phyloP scores from a whole-genome alignment of 306 rosid genomes.

The Malus asiatica region DNA sequence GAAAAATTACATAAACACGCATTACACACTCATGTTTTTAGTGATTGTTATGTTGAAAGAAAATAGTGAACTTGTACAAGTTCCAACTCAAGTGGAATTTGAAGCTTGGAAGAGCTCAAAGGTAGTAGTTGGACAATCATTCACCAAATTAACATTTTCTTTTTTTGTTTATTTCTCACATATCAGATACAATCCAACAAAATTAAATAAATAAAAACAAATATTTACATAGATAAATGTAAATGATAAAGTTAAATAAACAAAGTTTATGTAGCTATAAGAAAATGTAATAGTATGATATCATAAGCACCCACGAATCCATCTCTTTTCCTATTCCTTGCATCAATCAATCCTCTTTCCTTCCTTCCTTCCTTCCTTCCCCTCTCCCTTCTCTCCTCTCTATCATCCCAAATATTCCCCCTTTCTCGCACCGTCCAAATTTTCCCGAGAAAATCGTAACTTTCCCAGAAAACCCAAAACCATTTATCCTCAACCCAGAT shows the following conservation, averaged over 20 bases:
- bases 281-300: conserved; percentile 1
- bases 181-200: neutral
- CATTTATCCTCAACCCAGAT: conserved; percentile 32
- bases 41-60: neutral
- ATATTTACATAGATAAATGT: neutral
- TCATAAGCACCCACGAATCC: neutral
- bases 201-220: neutral
- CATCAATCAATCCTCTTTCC: conserved; percentile 23
- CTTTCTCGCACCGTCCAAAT: neutral
- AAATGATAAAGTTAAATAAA: neutral
- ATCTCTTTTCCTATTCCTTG: neutral
- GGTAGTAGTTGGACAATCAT: neutral
- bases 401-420: conserved; percentile 3
- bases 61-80: neutral
- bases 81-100: neutral
- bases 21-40: neutral
- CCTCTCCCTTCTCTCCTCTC: conserved; percentile 8
- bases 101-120: neutral
- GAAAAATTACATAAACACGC: neutral
- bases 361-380: neutral
- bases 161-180: neutral
- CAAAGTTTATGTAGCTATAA: neutral
- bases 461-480: conserved; percentile 23
- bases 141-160: neutral
- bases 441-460: conserved; percentile 5